Base-by-base conservation (phyloP, 768 basidiomycete species). In the Leccinum olivaceopallidum region DNA sequence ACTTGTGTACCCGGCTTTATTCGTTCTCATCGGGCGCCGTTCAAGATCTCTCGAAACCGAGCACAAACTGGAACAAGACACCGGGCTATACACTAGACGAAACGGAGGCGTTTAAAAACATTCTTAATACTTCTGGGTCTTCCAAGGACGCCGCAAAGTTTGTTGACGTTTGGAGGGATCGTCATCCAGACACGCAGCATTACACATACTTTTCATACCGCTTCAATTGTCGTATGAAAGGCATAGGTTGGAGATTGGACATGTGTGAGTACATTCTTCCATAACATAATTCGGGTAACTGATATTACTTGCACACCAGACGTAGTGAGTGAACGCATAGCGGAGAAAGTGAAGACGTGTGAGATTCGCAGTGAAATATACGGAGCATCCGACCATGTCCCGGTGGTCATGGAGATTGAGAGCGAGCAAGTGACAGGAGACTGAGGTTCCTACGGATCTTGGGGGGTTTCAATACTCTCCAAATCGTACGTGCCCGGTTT, bases 181-280 rank as follows among this genome's bases (percentile, higher is more conserved):
- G 80, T 9, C 85, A 95, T 67, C 90, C 89, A 7, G 76, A 80
- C 16, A 74, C 81, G n/a, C 78, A 75, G n/a, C 87, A 90, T 65
- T 95, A 90, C 73, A 90, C 90, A 1, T 95, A 94, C 71, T 94
- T 89, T 63, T 88, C 88, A 4, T 94, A 91, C 69, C 83, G 90
- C 28, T 92, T 92, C 75, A 85, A 91, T 63, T 90, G 89, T 70
- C 79, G 94, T 28, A 71, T 69, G 57, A 95, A 94, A 68, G 89
- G 92, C 4, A 81, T 92, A 51, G 92, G 92, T 2, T 95, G 94
- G 94, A 81, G 94, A 64, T 75, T 95, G 28, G 94, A 95, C 70
- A 88, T 87, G 79, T 92, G 92, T 93, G 78, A 63, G 78, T 60
- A 75, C 73, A 66, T 18, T 53, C 14, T 8, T 26, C 9, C n/a